Conservation (phyloP, 192 early-diverging fungal genomes). For the Diversispora epigaea region DNA sequence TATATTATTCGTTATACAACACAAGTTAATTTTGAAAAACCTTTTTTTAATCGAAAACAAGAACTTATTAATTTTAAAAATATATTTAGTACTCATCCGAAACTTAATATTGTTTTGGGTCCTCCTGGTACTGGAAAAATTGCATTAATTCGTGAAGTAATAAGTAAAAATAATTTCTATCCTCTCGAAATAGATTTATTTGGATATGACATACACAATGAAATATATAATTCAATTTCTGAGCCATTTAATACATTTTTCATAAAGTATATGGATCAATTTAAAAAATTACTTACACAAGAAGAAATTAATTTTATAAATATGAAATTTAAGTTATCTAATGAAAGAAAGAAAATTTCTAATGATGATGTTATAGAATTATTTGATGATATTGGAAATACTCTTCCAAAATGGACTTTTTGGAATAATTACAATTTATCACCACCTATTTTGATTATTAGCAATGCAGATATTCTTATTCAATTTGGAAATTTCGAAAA, state of each 20-base stretch:
- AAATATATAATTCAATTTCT: conserved; percentile 3
- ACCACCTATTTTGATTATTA: conserved; percentile 9
- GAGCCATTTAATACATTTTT: background rate
- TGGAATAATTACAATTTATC: background rate
- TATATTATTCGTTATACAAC: conserved; percentile 4
- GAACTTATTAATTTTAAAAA: conserved; percentile 9
- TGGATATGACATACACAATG: background rate
- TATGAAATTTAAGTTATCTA: conserved; percentile 3
- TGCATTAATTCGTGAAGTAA: conserved; percentile 1
- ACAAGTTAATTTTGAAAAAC: conserved; percentile 2
- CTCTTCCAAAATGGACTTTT: background rate
- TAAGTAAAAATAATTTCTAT: background rate
- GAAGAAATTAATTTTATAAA: background rate
- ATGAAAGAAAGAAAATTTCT: background rate
- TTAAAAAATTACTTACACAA: background rate
- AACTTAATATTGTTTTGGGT: conserved; percentile 1
- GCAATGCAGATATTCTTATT: background rate
- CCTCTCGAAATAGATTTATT: background rate
- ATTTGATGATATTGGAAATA: background rate
- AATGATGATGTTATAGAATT: background rate
- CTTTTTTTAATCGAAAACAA: background rate
- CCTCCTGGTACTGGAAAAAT: conserved; percentile 16
- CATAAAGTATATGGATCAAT: background rate
- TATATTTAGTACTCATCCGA: background rate
- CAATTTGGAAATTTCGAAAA: background rate